Evolutionary conservation across 345 rosid genomes (phyloP).

Genomic region (Erodium maritimum): DNA sequence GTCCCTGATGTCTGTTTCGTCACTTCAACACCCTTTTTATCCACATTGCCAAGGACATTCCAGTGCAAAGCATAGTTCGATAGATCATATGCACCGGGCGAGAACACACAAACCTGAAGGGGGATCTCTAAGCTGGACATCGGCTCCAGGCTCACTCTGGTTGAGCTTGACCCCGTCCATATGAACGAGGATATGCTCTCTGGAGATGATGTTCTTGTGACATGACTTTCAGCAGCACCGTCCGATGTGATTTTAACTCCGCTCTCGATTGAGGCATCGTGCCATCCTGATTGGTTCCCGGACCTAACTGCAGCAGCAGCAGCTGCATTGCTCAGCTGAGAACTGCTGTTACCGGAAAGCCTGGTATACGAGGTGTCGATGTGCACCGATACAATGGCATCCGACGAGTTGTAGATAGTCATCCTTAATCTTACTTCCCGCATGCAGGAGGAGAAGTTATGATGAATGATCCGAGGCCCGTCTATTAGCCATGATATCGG

Average conservation of each 20-base stretch:
- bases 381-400: constrained; percentile 30
- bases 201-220: constrained; percentile 21
- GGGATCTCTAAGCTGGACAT: constrained; percentile 43
- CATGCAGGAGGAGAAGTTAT: constrained; percentile 50
- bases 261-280: constrained; percentile 24
- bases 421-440: constrained; percentile 50
- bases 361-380: constrained; percentile 33
- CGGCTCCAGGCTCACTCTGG: constrained; percentile 45
- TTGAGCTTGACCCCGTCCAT: constrained; percentile 76
- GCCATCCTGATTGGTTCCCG: constrained; percentile 62
- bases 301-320: constrained; percentile 14
- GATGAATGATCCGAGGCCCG: constrained; percentile 47
- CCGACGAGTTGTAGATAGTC: constrained; percentile 59
- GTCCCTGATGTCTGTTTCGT: constrained; percentile 36
- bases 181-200: constrained; percentile 53
- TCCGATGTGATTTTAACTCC: constrained; percentile 45
- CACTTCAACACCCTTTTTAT: constrained; percentile 20
- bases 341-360: constrained; percentile 2
- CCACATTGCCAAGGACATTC: constrained; percentile 25
- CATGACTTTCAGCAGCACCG: constrained; percentile 19
- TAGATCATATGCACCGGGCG: constrained; percentile 67
- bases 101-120: constrained; percentile 58
- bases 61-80: constrained; percentile 67
- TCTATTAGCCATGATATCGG: constrained; percentile 67
- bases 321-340: constrained; percentile 19